Conservation (phyloP, 176 grass and related monocot species). For the Elaeis guineensis region DNA sequence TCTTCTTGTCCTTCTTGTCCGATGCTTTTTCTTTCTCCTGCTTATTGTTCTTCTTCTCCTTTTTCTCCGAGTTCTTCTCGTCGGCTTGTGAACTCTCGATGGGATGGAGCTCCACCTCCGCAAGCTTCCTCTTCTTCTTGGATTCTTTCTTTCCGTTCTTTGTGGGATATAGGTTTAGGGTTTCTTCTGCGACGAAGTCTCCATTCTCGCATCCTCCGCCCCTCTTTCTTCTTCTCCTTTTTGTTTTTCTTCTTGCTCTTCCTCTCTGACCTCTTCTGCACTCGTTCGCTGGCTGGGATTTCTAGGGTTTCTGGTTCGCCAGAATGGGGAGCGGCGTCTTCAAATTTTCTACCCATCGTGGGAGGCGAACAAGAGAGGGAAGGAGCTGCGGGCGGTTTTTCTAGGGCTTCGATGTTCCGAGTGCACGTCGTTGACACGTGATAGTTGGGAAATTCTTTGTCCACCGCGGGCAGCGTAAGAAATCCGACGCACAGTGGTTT, state of each 20-base stretch:
- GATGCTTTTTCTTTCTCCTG: constrained; percentile 2
- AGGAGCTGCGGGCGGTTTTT: background rate
- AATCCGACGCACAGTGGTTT: no score
- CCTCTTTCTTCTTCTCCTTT: constrained; percentile 9
- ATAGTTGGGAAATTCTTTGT: no score
- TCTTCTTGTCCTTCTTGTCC: no score
- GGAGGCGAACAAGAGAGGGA: background rate
- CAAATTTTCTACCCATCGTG: constrained; percentile 2
- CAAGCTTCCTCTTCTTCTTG: constrained; percentile 37
- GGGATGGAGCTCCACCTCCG: constrained; percentile 4
- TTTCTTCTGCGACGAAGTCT: background rate
- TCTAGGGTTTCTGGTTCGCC: background rate
- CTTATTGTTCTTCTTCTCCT: background rate
- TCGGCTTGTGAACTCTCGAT: constrained; percentile 7
- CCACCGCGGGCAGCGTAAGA: no score
- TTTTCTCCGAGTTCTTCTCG: constrained; percentile 23
- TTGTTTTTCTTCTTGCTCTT: constrained; percentile 11
- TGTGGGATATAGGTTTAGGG: background rate
- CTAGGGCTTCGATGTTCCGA: background rate
- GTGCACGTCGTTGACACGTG: background rate
- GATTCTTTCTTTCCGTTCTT: constrained; percentile 7
- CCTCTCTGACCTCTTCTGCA: background rate
- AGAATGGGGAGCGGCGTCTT: background rate
- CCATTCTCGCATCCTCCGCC: background rate
- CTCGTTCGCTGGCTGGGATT: background rate